Evolutionary conservation across 164 flowering plant species (phyloP).

Genomic region (grape (Vitis vinifera)): DNA sequence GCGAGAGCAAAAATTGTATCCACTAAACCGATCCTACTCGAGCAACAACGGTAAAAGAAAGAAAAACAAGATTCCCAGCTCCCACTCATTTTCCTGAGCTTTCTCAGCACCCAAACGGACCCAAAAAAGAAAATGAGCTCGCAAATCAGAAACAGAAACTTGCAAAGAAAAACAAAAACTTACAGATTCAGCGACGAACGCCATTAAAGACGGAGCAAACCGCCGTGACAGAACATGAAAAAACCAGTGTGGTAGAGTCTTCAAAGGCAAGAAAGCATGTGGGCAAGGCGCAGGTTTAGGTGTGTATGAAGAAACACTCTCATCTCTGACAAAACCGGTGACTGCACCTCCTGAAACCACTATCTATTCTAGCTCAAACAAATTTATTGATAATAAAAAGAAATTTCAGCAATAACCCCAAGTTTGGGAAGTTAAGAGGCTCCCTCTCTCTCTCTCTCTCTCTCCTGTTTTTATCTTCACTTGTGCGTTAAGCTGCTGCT

Average conservation of each 20-base stretch:
- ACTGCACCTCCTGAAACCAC: background rate
- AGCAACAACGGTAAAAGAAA: background rate
- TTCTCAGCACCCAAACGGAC: slow-evolving; percentile 12
- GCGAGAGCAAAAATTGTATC: background rate
- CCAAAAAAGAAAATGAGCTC: background rate
- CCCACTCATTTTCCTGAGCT: background rate
- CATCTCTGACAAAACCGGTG: slow-evolving; percentile 5
- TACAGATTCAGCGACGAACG: slow-evolving; percentile 16
- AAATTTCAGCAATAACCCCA: background rate
- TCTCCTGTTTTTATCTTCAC: background rate
- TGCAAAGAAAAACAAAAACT: slow-evolving; percentile 5
- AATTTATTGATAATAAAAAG: background rate
- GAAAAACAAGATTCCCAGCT: background rate
- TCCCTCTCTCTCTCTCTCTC: slow-evolving; percentile 9
- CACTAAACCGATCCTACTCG: background rate
- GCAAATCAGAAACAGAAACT: background rate
- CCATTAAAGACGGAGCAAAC: slow-evolving; percentile 6
- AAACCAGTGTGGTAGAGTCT: background rate
- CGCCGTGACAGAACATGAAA: slow-evolving; percentile 1
- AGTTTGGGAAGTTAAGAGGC: background rate
- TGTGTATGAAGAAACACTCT: background rate
- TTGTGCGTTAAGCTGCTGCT: background rate
- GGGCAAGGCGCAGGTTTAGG: background rate
- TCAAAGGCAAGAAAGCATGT: too few relatives aligned
- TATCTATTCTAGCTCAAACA: background rate